Percentiles rank a stretch among this genome's conserved stretches.
Conservation (phyloP, 2,329 filamentous ascomycete species). For the Pezicula neosporulosa region DNA sequence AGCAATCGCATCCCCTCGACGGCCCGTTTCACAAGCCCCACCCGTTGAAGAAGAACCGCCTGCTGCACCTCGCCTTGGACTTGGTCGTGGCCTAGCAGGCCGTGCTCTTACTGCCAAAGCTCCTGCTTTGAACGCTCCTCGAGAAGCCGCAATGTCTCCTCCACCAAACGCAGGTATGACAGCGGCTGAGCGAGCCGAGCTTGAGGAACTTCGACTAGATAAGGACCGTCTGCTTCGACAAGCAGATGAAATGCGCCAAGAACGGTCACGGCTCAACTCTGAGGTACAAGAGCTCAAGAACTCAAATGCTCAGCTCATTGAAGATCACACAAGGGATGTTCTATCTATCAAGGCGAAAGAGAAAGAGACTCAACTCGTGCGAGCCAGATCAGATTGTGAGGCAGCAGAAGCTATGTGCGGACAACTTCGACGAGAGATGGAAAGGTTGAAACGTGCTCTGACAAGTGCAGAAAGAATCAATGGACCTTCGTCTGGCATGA, state of each 20-base stretch:
- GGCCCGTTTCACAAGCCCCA: conserved; percentile 42
- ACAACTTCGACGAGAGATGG: conserved; percentile 80
- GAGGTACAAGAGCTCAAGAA: conserved; percentile 95
- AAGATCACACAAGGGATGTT: conserved; percentile 93
- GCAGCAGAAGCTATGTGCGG: conserved; percentile 84
- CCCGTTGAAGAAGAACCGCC: conserved; percentile 37
- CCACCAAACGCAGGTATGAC: conserved; percentile 63
- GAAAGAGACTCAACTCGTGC: conserved; percentile 94
- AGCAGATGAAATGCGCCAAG: conserved; percentile 76
- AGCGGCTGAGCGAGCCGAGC: conserved; percentile 82
- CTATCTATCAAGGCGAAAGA: conserved; percentile 98
- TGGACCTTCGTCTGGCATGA: conserved; percentile 28
- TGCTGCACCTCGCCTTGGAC: conserved; percentile 23
- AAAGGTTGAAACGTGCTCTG: conserved; percentile 86
- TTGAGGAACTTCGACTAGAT: conserved; percentile 81
- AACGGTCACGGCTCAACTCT: conserved; percentile 76
- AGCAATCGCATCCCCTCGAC: conserved; percentile 42
- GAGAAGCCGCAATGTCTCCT: conserved; percentile 50
- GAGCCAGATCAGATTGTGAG: conserved; percentile 86
- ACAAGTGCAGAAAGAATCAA: conserved; percentile 54
- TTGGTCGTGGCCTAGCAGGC: conserved; percentile 70
- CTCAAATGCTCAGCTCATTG: conserved; percentile 93
- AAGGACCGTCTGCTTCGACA: conserved; percentile 75
- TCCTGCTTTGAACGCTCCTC: conserved; percentile 45
- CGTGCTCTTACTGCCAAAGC: conserved; percentile 79